A percentile compares a stretch with the other conserved stretches of the same genome.
Evolutionary conservation across 257 asterid genomes (phyloP).

Genomic region (Gentiana dahurica): DNA sequence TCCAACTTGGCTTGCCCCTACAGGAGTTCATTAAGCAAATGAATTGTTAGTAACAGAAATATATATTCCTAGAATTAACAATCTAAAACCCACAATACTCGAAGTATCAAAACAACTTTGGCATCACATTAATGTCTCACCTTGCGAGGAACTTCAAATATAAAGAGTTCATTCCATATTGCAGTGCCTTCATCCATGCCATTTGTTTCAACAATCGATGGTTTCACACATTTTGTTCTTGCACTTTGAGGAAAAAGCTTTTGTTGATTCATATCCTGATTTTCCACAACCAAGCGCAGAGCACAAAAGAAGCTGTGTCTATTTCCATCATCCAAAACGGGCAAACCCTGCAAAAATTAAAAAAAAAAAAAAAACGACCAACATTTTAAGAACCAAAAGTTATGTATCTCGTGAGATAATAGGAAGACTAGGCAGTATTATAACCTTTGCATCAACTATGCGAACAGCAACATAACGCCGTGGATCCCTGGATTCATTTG

Average conservation of each 20-base stretch:
- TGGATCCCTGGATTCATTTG: conserved; percentile 83
- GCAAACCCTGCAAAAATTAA: conserved; percentile 59
- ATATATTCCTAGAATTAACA: background rate
- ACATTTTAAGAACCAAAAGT: background rate
- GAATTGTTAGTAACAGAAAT: background rate
- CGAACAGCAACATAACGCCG: conserved; percentile 76
- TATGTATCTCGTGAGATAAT: conserved; percentile 1
- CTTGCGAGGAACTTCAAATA: conserved; percentile 96
- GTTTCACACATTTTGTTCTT: conserved; percentile 94
- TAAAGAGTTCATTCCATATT: conserved; percentile 89
- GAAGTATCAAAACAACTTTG: background rate
- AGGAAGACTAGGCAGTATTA: conserved; percentile 3
- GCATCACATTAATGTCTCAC: conserved; percentile 22
- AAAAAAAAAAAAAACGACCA: background rate
- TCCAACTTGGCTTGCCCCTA: conserved; percentile 91
- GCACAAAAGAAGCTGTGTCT: conserved; percentile 88
- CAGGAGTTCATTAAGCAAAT: conserved; percentile 10
- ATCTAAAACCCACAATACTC: conserved; percentile 1
- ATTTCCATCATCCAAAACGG: conserved; percentile 90
- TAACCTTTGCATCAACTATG: conserved; percentile 85
- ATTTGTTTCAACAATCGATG: conserved; percentile 31
- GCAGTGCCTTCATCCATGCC: conserved; percentile 68
- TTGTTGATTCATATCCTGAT: conserved; percentile 78
- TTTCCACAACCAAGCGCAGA: conserved; percentile 86
- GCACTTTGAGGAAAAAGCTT: conserved; percentile 99